These are phyloP conservation scores for Holtermanniella nyarrowii DNA, from an alignment of 768 basidiomycete species.

Conservation along the genomic window DNA sequence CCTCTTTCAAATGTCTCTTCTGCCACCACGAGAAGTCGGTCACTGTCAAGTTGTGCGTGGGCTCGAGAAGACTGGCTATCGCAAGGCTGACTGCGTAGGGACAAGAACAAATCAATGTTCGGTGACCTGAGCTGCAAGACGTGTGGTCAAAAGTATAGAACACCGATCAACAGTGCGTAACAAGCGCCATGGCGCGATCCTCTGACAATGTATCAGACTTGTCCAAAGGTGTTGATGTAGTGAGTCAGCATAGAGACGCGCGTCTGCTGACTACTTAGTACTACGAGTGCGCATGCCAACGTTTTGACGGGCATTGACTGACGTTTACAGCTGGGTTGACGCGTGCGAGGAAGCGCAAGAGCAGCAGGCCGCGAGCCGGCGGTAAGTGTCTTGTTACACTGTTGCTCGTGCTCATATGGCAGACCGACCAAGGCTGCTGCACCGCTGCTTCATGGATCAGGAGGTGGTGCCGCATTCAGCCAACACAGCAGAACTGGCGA, in stretches of 20 bases:
- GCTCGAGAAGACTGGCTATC: background rate
- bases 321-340: constrained; percentile 31
- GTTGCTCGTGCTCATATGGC: background rate
- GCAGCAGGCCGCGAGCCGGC: constrained; percentile 21
- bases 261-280: no score
- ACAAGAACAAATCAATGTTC: constrained; percentile 54
- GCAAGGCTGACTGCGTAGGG: constrained; percentile 76
- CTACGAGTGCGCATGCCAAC: constrained; percentile 76
- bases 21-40: constrained; percentile 34
- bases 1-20: constrained; percentile 38
- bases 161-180: constrained; percentile 58
- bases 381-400: constrained; percentile 12
- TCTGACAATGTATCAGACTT: constrained; percentile 6
- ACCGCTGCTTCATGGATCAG: constrained; percentile 21
- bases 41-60: constrained; percentile 24
- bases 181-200: background rate
- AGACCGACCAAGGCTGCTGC: constrained; percentile 7
- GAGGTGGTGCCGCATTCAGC: constrained; percentile 15
- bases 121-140: constrained; percentile 59
- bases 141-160: constrained; percentile 84
- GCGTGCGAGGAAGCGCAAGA: constrained; percentile 32
- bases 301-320: background rate
- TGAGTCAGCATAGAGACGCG: constrained; percentile 57
- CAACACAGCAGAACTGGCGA: constrained; percentile 8
- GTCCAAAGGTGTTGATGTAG: constrained; percentile 15